Percentiles rank a stretch among this genome's conserved stretches.
phyloP scores from a whole-genome alignment of 2,329 filamentous ascomycete genomes.

The Fusarium torulosum region DNA sequence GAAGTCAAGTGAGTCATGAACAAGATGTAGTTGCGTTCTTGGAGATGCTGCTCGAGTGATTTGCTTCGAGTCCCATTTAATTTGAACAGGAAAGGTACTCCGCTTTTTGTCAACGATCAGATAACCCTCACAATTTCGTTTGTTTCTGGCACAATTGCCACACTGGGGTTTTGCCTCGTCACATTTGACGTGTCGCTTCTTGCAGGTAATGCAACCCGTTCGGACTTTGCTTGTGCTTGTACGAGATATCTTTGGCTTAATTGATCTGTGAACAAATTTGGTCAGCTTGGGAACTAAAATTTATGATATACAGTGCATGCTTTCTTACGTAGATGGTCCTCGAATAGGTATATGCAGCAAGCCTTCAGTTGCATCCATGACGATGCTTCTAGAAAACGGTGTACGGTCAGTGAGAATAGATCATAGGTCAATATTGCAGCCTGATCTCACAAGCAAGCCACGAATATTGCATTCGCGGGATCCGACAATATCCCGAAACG shows the following conservation, averaged over 20 bases:
- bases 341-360: not conserved
- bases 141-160: constrained; percentile 32
- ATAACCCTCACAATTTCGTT: constrained; percentile 39
- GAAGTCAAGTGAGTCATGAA: constrained; percentile 25
- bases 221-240: constrained; percentile 40
- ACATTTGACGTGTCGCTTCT: constrained; percentile 45
- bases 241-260: constrained; percentile 32
- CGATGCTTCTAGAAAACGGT: not conserved
- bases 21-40: constrained; percentile 20
- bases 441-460: not conserved
- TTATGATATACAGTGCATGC: fast-evolving
- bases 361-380: constrained; percentile 1
- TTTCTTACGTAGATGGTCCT: not conserved
- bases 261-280: not conserved
- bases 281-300: not conserved
- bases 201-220: constrained; percentile 44
- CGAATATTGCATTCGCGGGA: constrained; percentile 1
- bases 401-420: not conserved
- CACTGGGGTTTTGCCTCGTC: constrained; percentile 38
- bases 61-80: constrained; percentile 46
- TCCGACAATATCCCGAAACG: not conserved
- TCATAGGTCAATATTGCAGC: not conserved
- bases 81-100: constrained; percentile 17
- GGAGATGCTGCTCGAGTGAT: constrained; percentile 1
- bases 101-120: not conserved